Base-by-base conservation (phyloP, 148 eudicot species). In the Rhododendron griersonianum region DNA sequence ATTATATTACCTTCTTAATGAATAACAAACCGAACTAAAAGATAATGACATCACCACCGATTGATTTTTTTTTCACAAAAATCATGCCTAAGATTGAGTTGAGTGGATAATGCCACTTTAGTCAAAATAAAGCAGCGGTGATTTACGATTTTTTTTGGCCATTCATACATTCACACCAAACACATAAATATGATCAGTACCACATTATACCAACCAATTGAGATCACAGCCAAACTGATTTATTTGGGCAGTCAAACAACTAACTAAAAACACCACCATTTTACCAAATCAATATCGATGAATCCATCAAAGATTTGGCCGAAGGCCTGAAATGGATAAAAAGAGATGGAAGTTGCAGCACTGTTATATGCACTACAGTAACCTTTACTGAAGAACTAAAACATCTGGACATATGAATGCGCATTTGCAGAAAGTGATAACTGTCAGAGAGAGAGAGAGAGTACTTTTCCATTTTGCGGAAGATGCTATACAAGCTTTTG, bases 401-500 rank as follows among this genome's bases (percentile, higher is more conserved):
- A 83, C 76, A 59, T 61, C 21, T 44, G 76, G 76, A 71, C 39
- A 4, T 5, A 14, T 3, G 76, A 13, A 30, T 71, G 13, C 37
- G 1, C 55, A 83, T 30, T 21, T 53, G 44, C 21, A 33, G 23
- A 33, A 35, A 33, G 19, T 16, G 39, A 6, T 35, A 16, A 74
- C 1, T 67, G 35, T 25, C 37, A 50, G 50, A 28, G 65, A 9
- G 76, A 65, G 59, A 84, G 89, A 83, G 85, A 35, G 55, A 90
- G 63, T 95, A 96, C 99, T 97, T 97, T 47, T 89, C 81, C 99
- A 95, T 97, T 90, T 97, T 97, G 87, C 91, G 75, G 71, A 95
- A 92, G 87, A 95, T 94, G 88, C 98, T 93, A 82, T 93, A 97
- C 89, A 95, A 90, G 93, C 99, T 95, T 88, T 97, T 97, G 93